Evolutionary conservation across 2,329 filamentous ascomycete genomes (phyloP).

Genomic region (Venturia pyrina): DNA sequence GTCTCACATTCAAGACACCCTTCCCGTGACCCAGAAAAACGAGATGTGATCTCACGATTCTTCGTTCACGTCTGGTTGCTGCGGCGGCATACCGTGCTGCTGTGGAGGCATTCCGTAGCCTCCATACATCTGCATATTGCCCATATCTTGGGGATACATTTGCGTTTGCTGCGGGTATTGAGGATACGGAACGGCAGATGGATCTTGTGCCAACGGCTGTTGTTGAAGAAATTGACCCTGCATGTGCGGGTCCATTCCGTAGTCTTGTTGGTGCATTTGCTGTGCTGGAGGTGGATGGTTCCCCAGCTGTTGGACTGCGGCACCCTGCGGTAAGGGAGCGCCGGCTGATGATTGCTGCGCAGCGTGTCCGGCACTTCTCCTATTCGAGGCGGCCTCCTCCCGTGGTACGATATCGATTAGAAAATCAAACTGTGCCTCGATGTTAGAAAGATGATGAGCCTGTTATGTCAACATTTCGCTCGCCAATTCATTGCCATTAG

Average conservation of each 20-base stretch:
- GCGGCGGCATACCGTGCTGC: constrained; percentile 1
- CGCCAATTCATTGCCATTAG: too few species aligned
- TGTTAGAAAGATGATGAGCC: not conserved
- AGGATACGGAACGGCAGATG: constrained; percentile 56
- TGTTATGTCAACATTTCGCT: too few species aligned
- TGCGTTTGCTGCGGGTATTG: constrained; percentile 48
- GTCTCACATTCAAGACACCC: not conserved
- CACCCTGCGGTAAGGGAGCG: constrained; percentile 28
- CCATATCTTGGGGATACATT: constrained; percentile 65
- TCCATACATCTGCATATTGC: constrained; percentile 55
- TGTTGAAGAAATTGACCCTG: constrained; percentile 25
- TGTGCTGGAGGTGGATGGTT: constrained; percentile 33
- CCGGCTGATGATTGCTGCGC: constrained; percentile 25
- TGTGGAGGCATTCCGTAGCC: constrained; percentile 59
- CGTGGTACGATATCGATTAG: constrained; percentile 96
- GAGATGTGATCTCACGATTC: not conserved
- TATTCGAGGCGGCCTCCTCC: constrained; percentile 85
- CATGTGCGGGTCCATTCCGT: constrained; percentile 46
- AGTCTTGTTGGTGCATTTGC: constrained; percentile 46
- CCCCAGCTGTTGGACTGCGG: constrained; percentile 30
- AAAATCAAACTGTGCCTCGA: constrained; percentile 62
- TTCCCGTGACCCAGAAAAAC: not conserved
- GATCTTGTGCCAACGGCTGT: constrained; percentile 61
- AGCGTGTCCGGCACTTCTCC: constrained; percentile 31
- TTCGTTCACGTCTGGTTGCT: constrained; percentile 7